Conservation (phyloP, 371 early-diverging fungal genomes). For the Neoconidiobolus thromboides region DNA sequence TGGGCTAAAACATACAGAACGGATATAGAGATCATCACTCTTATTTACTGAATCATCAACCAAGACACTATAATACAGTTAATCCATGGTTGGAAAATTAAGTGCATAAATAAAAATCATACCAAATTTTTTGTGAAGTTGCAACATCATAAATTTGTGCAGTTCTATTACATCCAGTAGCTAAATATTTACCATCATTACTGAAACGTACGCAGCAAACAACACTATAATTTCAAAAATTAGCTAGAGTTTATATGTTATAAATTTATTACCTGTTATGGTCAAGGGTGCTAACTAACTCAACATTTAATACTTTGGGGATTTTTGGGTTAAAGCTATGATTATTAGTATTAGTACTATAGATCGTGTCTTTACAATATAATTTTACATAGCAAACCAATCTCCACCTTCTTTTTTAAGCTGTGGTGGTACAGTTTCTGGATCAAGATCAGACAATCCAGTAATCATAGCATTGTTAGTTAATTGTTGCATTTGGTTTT, state of each 20-base stretch:
- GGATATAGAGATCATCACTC: constrained; percentile 77
- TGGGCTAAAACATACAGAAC: constrained; percentile 92
- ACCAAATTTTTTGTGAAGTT: constrained; percentile 50
- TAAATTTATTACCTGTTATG: constrained; percentile 31
- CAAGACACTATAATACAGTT: constrained; percentile 31
- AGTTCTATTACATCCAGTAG: constrained; percentile 86
- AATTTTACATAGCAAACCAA: constrained; percentile 70
- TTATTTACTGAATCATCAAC: constrained; percentile 53
- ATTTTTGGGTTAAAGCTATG: constrained; percentile 50
- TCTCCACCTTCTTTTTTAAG: constrained; percentile 76
- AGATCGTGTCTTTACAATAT: background rate
- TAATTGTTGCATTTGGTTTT: no score
- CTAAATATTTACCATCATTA: constrained; percentile 74
- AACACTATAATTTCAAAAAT: constrained; percentile 28
- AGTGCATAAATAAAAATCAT: constrained; percentile 11
- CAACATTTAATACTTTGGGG: constrained; percentile 51
- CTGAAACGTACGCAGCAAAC: constrained; percentile 96
- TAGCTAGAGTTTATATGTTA: background rate
- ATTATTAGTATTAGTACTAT: background rate
- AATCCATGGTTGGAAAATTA: background rate
- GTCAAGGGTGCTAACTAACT: constrained; percentile 66
- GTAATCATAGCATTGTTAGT: constrained; percentile 11
- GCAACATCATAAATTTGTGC: constrained; percentile 75
- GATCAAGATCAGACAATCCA: constrained; percentile 61
- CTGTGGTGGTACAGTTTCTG: constrained; percentile 54